A percentile compares a stretch with the other conserved stretches of the same genome.
These are phyloP conservation scores for Apiotrichum akiyoshidainum DNA, from an alignment of 1,284 basidiomycete species.

Conservation along the genomic window DNA sequence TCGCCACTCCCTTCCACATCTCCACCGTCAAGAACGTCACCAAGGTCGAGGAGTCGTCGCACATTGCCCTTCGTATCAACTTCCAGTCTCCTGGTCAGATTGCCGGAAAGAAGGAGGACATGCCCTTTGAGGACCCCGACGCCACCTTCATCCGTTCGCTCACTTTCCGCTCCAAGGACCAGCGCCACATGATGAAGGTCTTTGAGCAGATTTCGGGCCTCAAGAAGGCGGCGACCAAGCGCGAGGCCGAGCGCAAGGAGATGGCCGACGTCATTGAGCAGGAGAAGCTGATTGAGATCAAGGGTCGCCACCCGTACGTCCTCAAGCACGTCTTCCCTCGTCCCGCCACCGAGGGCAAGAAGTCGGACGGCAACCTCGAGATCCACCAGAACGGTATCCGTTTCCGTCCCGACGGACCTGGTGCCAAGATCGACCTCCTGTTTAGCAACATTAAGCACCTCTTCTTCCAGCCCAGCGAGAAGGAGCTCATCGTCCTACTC, in stretches of 20 bases:
- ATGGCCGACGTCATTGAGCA: conserved; percentile 97
- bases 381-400: conserved; percentile 97
- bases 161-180: conserved; percentile 87
- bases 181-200: conserved; percentile 81
- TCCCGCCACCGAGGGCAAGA: conserved; percentile 61
- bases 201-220: conserved; percentile 90
- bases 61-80: conserved; percentile 92
- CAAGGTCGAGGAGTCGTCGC: conserved; percentile 96
- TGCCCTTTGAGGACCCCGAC: conserved; percentile 96
- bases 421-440: conserved; percentile 76
- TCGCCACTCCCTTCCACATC: conserved; percentile 96
- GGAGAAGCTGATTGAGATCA: conserved; percentile 80
- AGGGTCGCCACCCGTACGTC: conserved; percentile 72
- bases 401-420: conserved; percentile 81
- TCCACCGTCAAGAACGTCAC: conserved; percentile 97
- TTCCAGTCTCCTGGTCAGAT: conserved; percentile 98
- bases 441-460: conserved; percentile 98
- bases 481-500: conserved; percentile 90
- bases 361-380: conserved; percentile 83
- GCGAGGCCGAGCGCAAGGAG: conserved; percentile 95
- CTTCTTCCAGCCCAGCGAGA: conserved; percentile 98
- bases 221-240: conserved; percentile 95
- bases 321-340: conserved; percentile 91
- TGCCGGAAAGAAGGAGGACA: conserved; percentile 98
- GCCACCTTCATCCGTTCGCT: conserved; percentile 95